A percentile compares a stretch with the other conserved stretches of the same genome.
Evolutionary conservation across 768 basidiomycete genomes (phyloP).

Genomic region (Lactifluus subvellereus): DNA sequence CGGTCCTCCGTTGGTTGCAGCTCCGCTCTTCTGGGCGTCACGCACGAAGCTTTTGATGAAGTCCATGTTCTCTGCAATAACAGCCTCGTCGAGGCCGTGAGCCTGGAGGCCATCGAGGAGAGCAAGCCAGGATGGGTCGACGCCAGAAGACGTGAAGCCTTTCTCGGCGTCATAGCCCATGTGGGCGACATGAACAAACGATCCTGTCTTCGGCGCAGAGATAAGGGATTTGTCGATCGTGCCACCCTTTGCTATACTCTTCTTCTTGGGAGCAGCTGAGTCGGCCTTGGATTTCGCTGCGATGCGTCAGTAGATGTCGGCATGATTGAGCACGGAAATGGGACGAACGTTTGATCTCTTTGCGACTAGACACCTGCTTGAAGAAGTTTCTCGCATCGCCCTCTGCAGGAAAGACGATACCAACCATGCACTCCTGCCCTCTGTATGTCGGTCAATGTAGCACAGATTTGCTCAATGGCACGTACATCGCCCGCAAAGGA

Average conservation of each 20-base stretch:
- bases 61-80: conserved; percentile 74
- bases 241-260: conserved; percentile 55
- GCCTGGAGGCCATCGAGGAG: conserved; percentile 61
- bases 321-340: conserved; percentile 12
- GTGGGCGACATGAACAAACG: conserved; percentile 87
- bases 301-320: not conserved
- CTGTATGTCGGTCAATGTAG: not conserved
- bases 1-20: conserved; percentile 17
- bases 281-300: conserved; percentile 41
- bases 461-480: conserved; percentile 21
- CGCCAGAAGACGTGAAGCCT: conserved; percentile 80
- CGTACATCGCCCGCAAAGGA: conserved; percentile 89
- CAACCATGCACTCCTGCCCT: conserved; percentile 79
- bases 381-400: conserved; percentile 75
- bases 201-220: conserved; percentile 68
- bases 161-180: conserved; percentile 89
- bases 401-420: conserved; percentile 85
- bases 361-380: conserved; percentile 75
- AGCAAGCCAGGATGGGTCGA: conserved; percentile 85
- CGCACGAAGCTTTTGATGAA: conserved; percentile 84
- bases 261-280: conserved; percentile 46
- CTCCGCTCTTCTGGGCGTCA: conserved; percentile 36
- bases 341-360: conserved; percentile 41
- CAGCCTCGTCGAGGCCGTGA: conserved; percentile 58
- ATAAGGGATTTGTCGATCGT: conserved; percentile 93